phyloP scores from a whole-genome alignment of 805 yeast species.

The baker's yeast (Saccharomyces cerevisiae) region DNA sequence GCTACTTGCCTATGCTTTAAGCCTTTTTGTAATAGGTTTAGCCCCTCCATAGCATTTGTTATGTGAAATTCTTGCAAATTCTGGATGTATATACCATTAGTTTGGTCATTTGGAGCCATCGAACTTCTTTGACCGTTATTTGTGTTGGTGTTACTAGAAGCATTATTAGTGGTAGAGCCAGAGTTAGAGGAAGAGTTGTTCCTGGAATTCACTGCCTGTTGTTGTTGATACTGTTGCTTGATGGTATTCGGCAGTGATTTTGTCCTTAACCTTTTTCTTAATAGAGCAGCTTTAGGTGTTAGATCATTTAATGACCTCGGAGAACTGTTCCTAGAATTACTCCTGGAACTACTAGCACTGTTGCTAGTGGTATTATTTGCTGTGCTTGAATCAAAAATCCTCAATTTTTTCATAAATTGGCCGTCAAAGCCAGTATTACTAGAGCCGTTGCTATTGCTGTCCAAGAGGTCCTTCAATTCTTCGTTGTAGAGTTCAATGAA shows the following conservation, averaged over 20 bases:
- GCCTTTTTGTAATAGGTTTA: slow-evolving; percentile 48
- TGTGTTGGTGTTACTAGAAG: not conserved
- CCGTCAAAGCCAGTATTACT: slow-evolving; percentile 4
- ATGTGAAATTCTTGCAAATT: slow-evolving; percentile 57
- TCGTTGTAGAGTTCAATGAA: slow-evolving; percentile 85
- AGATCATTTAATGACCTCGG: slow-evolving; percentile 10
- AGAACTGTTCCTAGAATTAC: slow-evolving; percentile 20
- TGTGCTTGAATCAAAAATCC: slow-evolving; percentile 40
- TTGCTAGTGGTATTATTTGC: slow-evolving; percentile 4
- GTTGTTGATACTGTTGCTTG: slow-evolving; percentile 5
- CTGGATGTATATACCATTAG: slow-evolving; percentile 43
- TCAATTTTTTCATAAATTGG: slow-evolving; percentile 37
- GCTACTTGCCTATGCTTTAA: slow-evolving; percentile 56
- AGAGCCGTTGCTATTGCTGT: slow-evolving; percentile 11
- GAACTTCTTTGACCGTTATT: not conserved
- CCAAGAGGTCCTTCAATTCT: slow-evolving; percentile 65
- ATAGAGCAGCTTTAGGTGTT: slow-evolving; percentile 5
- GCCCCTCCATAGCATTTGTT: slow-evolving; percentile 47
- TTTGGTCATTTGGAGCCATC: slow-evolving; percentile 9
- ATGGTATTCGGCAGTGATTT: not conserved
- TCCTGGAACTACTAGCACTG: slow-evolving; percentile 7
- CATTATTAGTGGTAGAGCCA: not conserved
- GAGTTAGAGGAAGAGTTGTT: slow-evolving; percentile 1
- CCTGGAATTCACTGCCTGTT: slow-evolving; percentile 2
- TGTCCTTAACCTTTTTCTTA: slow-evolving; percentile 6